Evolutionary conservation across 495 filamentous ascomycete genomes (phyloP).

Genomic region (Penicillium turbatum): DNA sequence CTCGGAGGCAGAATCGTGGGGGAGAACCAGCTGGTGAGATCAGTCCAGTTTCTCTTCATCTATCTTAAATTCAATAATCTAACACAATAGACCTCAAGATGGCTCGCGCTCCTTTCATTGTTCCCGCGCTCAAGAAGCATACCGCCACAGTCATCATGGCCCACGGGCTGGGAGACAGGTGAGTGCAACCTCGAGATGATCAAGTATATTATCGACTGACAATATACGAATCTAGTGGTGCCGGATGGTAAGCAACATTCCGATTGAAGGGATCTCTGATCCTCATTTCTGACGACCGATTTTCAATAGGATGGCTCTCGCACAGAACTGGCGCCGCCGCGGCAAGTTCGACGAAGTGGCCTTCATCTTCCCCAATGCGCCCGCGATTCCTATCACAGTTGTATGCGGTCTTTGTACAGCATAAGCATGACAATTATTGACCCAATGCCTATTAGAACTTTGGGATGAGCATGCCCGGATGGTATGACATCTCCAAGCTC

Average conservation of each 20-base stretch:
- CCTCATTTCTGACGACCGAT: conserved; percentile 4
- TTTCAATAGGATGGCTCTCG: conserved; percentile 58
- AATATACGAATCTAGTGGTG: conserved; percentile 42
- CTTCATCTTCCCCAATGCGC: conserved; percentile 95
- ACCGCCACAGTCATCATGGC: conserved; percentile 93
- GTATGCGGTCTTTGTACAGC: conserved; percentile 45
- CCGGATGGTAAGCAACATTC: conserved; percentile 58
- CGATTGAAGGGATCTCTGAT: background rate
- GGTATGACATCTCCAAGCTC: conserved; percentile 81
- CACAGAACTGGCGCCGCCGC: conserved; percentile 84
- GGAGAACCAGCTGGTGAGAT: conserved; percentile 7
- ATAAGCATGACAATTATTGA: background rate
- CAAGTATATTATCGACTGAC: conserved; percentile 7
- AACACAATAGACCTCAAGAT: conserved; percentile 34
- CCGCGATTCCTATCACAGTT: conserved; percentile 78
- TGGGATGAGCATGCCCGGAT: conserved; percentile 82
- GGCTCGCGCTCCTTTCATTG: conserved; percentile 60
- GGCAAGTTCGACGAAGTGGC: conserved; percentile 82
- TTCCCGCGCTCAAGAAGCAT: conserved; percentile 84
- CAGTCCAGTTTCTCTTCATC: background rate
- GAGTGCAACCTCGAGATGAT: conserved; percentile 15
- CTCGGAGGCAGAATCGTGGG: conserved; percentile 31
- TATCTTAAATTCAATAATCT: background rate
- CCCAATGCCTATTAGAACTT: conserved; percentile 51
- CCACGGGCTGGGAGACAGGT: conserved; percentile 85